phyloP scores from a whole-genome alignment of 371 early-diverging fungal genomes.

The Sporodiniella umbellata region DNA sequence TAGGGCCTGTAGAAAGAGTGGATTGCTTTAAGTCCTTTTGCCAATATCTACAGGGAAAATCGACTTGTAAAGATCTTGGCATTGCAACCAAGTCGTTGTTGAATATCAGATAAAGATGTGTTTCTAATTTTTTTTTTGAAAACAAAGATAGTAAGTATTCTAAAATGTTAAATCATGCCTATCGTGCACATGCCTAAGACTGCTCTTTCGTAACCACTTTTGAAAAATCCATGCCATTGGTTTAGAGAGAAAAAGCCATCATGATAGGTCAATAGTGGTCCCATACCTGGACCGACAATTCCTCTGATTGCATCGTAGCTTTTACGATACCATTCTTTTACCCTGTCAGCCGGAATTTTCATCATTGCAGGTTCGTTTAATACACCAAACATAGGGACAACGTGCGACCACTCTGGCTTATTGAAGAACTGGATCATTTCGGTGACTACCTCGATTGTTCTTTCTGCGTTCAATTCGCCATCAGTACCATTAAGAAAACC shows the following conservation, averaged over 20 bases:
- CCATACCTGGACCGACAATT: constrained; percentile 14
- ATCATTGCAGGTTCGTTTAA: constrained; percentile 48
- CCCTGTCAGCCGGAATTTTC: constrained; percentile 16
- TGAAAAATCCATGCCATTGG: constrained; percentile 39
- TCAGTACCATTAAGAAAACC: constrained; percentile 50
- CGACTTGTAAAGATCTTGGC: constrained; percentile 32
- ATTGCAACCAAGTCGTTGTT: constrained; percentile 46
- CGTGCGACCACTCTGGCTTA: constrained; percentile 49
- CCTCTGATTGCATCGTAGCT: constrained; percentile 34
- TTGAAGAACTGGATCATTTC: constrained; percentile 38
- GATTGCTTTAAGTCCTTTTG: constrained; percentile 26
- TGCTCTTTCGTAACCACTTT: constrained; percentile 21
- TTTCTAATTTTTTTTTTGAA: constrained; percentile 27
- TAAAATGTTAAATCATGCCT: not conserved
- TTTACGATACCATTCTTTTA: constrained; percentile 30
- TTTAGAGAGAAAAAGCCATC: constrained; percentile 40
- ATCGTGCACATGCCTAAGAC: constrained; percentile 29
- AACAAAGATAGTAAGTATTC: not conserved
- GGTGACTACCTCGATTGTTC: constrained; percentile 29
- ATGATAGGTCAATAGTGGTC: constrained; percentile 42
- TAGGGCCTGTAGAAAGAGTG: constrained; percentile 37
- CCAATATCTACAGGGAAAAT: constrained; percentile 49
- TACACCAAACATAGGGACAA: constrained; percentile 53
- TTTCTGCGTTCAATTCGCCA: constrained; percentile 31
- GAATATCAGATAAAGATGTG: constrained; percentile 45